Conservation (phyloP, 1,284 basidiomycete species). For the Leccinum subrobustum region DNA sequence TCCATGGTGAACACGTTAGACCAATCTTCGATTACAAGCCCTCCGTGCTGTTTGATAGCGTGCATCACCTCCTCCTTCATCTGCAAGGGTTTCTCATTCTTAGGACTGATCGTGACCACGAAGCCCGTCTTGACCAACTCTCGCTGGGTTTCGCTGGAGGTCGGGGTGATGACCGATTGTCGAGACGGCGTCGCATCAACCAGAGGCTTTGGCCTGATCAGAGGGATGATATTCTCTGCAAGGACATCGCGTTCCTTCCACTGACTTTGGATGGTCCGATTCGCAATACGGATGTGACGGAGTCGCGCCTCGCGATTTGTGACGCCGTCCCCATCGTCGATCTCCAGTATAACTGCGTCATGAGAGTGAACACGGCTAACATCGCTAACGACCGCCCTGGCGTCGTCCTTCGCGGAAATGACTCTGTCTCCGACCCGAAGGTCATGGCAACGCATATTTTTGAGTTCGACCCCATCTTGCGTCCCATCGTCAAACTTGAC, state of each 20-base stretch:
- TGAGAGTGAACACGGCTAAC: constrained; percentile 35
- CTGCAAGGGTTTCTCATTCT: constrained; percentile 26
- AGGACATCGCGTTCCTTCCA: constrained; percentile 54
- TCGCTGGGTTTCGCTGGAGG: constrained; percentile 34
- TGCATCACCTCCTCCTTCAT: constrained; percentile 42
- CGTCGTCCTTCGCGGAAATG: constrained; percentile 35
- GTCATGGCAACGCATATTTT: constrained; percentile 53
- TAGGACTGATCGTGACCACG: constrained; percentile 46
- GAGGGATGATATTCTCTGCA: constrained; percentile 41
- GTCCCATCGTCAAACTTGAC: constrained; percentile 64
- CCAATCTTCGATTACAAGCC: constrained; percentile 64
- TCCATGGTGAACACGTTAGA: constrained; percentile 61
- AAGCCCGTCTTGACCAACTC: constrained; percentile 48
- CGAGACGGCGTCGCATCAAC: constrained; percentile 46
- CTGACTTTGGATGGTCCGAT: constrained; percentile 44
- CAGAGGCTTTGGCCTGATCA: constrained; percentile 32
- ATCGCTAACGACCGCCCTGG: constrained; percentile 37
- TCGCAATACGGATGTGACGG: constrained; percentile 45
- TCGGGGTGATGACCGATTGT: constrained; percentile 31
- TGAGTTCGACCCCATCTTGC: constrained; percentile 44
- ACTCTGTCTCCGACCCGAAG: constrained; percentile 58
- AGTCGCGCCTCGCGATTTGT: constrained; percentile 29
- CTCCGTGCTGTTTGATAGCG: constrained; percentile 56
- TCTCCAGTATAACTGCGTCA: constrained; percentile 38
- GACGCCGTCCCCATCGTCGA: constrained; percentile 40